Conservation (phyloP, 2,329 filamentous ascomycete species). For the Myriosclerotinia scirpicola region DNA sequence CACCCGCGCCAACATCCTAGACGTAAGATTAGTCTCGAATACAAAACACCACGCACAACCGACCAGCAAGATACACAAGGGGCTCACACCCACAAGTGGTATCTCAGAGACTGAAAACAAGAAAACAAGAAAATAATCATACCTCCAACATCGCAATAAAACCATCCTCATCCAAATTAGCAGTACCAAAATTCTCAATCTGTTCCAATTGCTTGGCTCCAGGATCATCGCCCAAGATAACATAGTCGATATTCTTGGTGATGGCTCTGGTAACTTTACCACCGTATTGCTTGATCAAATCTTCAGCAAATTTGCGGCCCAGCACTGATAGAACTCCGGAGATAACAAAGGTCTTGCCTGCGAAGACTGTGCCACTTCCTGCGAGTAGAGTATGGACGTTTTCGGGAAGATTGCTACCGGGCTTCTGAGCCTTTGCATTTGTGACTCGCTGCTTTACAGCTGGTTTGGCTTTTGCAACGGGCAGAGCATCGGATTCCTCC, state of each 20-base stretch:
- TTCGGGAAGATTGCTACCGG: conserved; percentile 26
- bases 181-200: conserved; percentile 27
- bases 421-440: background rate
- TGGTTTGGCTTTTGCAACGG: conserved; percentile 9
- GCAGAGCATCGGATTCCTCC: background rate
- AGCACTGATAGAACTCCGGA: conserved; percentile 32
- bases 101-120: background rate
- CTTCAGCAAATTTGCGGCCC: conserved; percentile 31
- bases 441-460: background rate
- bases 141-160: conserved; percentile 29
- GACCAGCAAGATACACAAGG: background rate
- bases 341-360: conserved; percentile 27
- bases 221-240: conserved; percentile 34
- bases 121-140: background rate
- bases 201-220: conserved; percentile 34
- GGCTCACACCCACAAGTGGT: background rate
- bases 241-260: conserved; percentile 32
- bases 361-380: conserved; percentile 24
- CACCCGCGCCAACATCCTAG: background rate
- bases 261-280: conserved; percentile 31
- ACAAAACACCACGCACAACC: background rate
- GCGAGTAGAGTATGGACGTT: conserved; percentile 30
- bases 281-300: conserved; percentile 31
- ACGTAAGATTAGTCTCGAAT: background rate
- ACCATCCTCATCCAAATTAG: conserved; percentile 31